Evolutionary conservation across 768 basidiomycete genomes (phyloP), one percentile per base, ranked within the genome.

Genomic region (Gyrodon lividus): DNA sequence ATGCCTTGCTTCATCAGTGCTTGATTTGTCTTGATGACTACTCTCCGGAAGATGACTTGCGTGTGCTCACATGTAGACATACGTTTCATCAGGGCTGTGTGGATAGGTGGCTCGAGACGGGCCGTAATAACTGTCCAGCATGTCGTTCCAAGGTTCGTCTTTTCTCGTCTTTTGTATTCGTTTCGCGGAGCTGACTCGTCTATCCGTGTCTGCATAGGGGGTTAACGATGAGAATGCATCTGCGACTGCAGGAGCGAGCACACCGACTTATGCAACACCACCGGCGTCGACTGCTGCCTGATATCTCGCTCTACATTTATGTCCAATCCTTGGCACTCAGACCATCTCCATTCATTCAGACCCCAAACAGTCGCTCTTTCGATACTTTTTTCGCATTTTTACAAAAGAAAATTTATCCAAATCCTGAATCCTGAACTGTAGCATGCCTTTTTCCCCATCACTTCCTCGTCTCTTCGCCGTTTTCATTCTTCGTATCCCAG

Each of bases 21-120:
- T 73, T 91, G 54, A 87, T 97, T 33, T 98, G 94, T 64, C 73
- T 96, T 44, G 88, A 91, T 50, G 92, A 96, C 48, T 97, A 97
- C 68, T 77, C 78, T 28, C 65, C 74, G 2, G 85, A 89, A 39
- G 89, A 92, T 40, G 84, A 92, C 23, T 70, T 95, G 43, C 83
- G 95, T 22, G 70, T 97, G 30, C 77, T 98, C 73, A 71, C 72
- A 5, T 97, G 95, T 69, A 79, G 82, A 56, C 94, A 98, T 70
- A 85, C 81, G n/a, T 98, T 94, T 78, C 94, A 98, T 64, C 84
- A 84, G 61, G 72, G 67, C 19, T 97, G 94, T 59, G 91, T 97
- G 6, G 94, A 97, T 63, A 83, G 77, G 53, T 96, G 94, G 92
- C 74, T 96, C 30, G 79, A 85, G 65, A 83, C 79, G 5, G 92